These are phyloP conservation scores for Vitis cinerea DNA, from an alignment of 164 flowering plant genomes.

Conservation along the genomic window DNA sequence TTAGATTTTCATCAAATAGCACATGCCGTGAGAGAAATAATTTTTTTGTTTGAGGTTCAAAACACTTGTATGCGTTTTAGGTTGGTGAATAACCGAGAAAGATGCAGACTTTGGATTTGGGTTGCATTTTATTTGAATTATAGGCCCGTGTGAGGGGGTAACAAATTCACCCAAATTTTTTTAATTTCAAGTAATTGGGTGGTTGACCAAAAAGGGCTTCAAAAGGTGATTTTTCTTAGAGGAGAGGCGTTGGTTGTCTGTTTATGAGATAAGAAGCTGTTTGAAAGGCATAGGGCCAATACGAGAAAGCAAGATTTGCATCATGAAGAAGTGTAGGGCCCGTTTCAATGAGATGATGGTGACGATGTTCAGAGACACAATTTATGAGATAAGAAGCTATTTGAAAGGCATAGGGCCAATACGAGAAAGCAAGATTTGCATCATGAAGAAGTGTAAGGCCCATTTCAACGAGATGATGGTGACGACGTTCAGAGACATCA, in stretches of 20 bases:
- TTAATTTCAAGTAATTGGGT: slow-evolving; percentile 3
- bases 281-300: slow-evolving; percentile 5
- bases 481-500: background rate
- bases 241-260: too few relatives aligned
- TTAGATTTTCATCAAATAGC: background rate
- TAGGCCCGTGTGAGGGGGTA: background rate
- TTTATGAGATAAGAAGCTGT: slow-evolving; percentile 2
- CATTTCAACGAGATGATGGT: slow-evolving; percentile 4
- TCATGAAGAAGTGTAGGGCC: slow-evolving; percentile 5
- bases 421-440: slow-evolving; percentile 1
- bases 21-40: background rate
- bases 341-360: slow-evolving; percentile 4
- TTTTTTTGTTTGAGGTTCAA: slow-evolving; percentile 6
- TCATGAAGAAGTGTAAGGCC: slow-evolving; percentile 6
- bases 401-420: slow-evolving; percentile 5
- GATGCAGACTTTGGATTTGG: slow-evolving; percentile 3
- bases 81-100: slow-evolving; percentile 3
- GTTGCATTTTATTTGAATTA: background rate
- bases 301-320: slow-evolving; percentile 1
- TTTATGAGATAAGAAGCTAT: slow-evolving; percentile 1
- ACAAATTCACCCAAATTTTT: slow-evolving; percentile 2
- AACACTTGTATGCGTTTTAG: slow-evolving; percentile 2
- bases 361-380: slow-evolving; percentile 2
- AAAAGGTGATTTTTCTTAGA: background rate
- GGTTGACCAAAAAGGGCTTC: slow-evolving; percentile 5